These are phyloP conservation scores for Calonectria pteridis DNA, from an alignment of 2,329 filamentous ascomycete species.

Conservation along the genomic window DNA sequence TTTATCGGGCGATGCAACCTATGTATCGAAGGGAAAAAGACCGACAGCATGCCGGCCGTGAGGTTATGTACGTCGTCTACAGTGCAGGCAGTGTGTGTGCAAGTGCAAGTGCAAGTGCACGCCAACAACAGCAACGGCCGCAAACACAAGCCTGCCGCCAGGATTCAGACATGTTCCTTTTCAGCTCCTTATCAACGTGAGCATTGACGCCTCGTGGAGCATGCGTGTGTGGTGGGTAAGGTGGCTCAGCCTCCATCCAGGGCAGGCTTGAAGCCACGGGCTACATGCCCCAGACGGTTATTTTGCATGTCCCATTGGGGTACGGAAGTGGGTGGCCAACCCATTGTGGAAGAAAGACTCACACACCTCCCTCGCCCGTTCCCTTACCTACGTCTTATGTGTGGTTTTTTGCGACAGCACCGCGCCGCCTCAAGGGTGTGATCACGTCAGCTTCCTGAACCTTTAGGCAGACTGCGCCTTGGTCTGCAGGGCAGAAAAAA, in stretches of 20 bases:
- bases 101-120: background rate
- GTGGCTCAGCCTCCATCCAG: conserved; percentile 9
- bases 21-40: conserved; percentile 8
- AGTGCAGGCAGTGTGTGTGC: background rate
- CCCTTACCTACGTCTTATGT: background rate
- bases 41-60: background rate
- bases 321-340: background rate
- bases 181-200: background rate
- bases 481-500: background rate
- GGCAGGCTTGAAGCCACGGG: conserved; percentile 21
- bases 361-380: background rate
- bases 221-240: background rate
- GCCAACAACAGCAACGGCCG: too few species aligned
- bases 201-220: background rate
- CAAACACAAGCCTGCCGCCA: background rate
- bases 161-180: background rate
- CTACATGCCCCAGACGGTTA: conserved; percentile 27
- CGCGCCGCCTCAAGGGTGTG: background rate
- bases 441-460: conserved; percentile 27
- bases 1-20: conserved; percentile 19
- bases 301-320: conserved; percentile 21
- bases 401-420: conserved; percentile 17
- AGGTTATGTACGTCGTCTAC: background rate
- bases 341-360: background rate
- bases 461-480: conserved; percentile 17